Evolutionary conservation across 2,329 filamentous ascomycete genomes (phyloP).

Genomic region (Cladosporium velox): DNA sequence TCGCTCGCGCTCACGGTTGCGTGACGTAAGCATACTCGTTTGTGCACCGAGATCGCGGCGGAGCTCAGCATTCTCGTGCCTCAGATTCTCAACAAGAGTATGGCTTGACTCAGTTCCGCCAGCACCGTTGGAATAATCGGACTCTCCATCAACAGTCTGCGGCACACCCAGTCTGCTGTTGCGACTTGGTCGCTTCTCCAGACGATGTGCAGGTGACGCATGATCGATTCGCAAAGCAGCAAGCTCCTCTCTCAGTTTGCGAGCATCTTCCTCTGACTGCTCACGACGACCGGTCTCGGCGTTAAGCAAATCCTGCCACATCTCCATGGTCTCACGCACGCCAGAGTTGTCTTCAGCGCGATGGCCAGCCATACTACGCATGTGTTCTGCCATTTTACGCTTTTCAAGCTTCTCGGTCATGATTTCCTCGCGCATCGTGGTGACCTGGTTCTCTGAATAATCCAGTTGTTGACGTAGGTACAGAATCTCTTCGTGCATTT

Average conservation of each 20-base stretch:
- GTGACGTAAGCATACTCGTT: constrained; percentile 94
- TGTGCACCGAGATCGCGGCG: constrained; percentile 91
- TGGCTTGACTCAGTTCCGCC: constrained; percentile 35
- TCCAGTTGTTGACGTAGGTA: constrained; percentile 85
- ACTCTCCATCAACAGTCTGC: constrained; percentile 38
- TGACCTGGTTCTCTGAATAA: constrained; percentile 79
- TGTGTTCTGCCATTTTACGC: constrained; percentile 78
- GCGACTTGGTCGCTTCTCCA: constrained; percentile 43
- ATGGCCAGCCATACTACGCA: constrained; percentile 58
- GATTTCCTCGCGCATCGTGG: constrained; percentile 76
- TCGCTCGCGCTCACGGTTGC: constrained; percentile 91
- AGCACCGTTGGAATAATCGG: constrained; percentile 40
- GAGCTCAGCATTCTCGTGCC: constrained; percentile 89
- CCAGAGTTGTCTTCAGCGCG: constrained; percentile 34
- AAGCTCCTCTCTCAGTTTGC: constrained; percentile 78
- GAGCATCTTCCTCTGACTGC: constrained; percentile 86
- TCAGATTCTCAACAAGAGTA: constrained; percentile 70
- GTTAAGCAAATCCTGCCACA: constrained; percentile 93
- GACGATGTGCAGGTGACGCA: constrained; percentile 40
- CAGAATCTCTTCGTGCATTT: constrained; percentile 80
- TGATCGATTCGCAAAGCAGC: constrained; percentile 54
- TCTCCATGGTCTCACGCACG: constrained; percentile 61
- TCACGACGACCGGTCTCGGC: constrained; percentile 87
- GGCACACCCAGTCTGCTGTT: constrained; percentile 41
- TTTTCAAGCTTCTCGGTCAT: constrained; percentile 82